Conservation (phyloP, 2,329 filamentous ascomycete species). For the Colletotrichum salicis region DNA sequence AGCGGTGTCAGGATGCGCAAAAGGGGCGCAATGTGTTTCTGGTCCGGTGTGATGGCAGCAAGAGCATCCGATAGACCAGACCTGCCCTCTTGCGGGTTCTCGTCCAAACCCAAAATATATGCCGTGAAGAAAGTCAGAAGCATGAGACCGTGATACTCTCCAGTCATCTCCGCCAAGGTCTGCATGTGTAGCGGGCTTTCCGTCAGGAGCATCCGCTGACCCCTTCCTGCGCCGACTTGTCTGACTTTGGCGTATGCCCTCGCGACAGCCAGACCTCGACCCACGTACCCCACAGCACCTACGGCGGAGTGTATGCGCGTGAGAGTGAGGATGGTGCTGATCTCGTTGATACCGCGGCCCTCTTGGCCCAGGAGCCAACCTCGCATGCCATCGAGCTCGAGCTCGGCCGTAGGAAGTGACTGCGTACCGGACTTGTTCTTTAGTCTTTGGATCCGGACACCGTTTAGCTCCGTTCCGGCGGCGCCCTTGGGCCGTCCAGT, state of each 20-base stretch:
- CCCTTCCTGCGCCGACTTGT: constrained; percentile 53
- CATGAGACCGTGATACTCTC: constrained; percentile 66
- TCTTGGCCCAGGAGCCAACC: constrained; percentile 74
- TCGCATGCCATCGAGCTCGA: constrained; percentile 72
- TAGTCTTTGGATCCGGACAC: constrained; percentile 73
- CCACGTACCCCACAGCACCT: constrained; percentile 61
- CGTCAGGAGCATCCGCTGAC: constrained; percentile 54
- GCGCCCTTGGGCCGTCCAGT: constrained; percentile 34
- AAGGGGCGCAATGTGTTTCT: constrained; percentile 52
- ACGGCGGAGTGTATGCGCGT: constrained; percentile 69
- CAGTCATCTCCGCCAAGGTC: constrained; percentile 65
- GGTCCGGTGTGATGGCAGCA: constrained; percentile 45
- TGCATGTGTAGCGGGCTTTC: constrained; percentile 67
- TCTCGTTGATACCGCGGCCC: constrained; percentile 74
- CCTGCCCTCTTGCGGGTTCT: constrained; percentile 46
- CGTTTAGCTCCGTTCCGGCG: constrained; percentile 65
- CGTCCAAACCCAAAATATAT: constrained; percentile 64
- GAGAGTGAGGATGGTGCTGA: constrained; percentile 75
- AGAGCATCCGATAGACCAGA: not conserved
- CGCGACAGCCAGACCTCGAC: constrained; percentile 66
- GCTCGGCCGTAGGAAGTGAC: constrained; percentile 76
- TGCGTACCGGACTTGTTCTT: constrained; percentile 80
- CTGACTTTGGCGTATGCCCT: constrained; percentile 68
- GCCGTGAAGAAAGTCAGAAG: constrained; percentile 65
- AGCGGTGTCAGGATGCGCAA: constrained; percentile 69